Percentiles rank a stretch among this genome's conserved stretches.
Conservation (phyloP, 805 yeast genomes). For the Maudiozyma turicensis region DNA sequence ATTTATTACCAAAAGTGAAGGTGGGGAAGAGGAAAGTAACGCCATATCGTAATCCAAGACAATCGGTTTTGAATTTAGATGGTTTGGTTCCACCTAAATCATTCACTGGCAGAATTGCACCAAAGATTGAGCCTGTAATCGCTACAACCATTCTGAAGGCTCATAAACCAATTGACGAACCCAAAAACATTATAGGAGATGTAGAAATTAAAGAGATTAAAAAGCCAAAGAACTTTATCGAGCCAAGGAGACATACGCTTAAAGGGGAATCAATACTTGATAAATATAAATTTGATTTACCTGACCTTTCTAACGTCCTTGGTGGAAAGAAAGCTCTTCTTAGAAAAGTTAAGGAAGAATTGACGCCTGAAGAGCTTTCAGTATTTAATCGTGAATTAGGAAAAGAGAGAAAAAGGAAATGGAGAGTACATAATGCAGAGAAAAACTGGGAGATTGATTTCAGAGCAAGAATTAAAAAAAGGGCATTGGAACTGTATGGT, state of each 20-base stretch:
- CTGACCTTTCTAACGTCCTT: constrained; percentile 10
- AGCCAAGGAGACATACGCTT: too few species aligned
- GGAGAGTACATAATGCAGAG: constrained; percentile 49
- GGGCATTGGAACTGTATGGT: constrained; percentile 65
- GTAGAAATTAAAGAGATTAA: too few species aligned
- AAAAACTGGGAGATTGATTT: constrained; percentile 84
- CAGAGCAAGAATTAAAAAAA: constrained; percentile 61
- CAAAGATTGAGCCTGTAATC: too few species aligned
- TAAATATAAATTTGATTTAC: constrained; percentile 12
- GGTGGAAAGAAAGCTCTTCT: constrained; percentile 16
- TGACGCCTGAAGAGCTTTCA: constrained; percentile 14
- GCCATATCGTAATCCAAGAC: constrained; percentile 9
- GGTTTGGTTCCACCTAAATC: constrained; percentile 24
- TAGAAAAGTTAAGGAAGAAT: constrained; percentile 16
- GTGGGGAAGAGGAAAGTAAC: constrained; percentile 5
- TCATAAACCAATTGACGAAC: neutral
- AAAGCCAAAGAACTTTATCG: too few species aligned
- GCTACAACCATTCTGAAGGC: neutral
- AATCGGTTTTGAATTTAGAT: constrained; percentile 19
- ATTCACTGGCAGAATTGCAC: neutral
- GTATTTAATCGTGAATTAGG: constrained; percentile 20
- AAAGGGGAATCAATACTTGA: neutral
- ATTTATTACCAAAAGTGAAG: constrained; percentile 15
- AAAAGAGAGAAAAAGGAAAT: constrained; percentile 27
- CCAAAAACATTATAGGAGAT: too few species aligned